Evolutionary conservation across 129 eudicot genomes (phyloP).

Genomic region (Saposhnikovia divaricata): DNA sequence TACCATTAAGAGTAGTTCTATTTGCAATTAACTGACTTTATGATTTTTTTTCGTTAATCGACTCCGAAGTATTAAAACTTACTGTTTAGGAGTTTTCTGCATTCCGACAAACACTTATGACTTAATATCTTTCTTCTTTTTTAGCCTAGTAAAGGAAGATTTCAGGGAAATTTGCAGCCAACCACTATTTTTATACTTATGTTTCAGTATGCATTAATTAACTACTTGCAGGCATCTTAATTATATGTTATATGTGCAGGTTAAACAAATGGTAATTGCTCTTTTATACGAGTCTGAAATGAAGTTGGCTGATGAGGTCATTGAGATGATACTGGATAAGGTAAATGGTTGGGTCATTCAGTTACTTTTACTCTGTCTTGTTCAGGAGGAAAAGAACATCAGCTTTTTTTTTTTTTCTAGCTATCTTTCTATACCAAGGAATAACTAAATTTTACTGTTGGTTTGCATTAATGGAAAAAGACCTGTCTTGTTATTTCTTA

Average conservation of each 20-base stretch:
- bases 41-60: background rate
- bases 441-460: background rate
- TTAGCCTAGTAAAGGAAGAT: background rate
- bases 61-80: background rate
- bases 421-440: background rate
- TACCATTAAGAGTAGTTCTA: background rate
- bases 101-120: background rate
- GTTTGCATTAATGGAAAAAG: background rate
- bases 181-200: background rate
- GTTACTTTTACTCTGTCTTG: background rate
- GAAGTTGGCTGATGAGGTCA: conserved; percentile 53
- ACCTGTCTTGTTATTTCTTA: too few species aligned
- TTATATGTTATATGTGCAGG: background rate
- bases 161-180: background rate
- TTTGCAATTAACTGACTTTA: background rate
- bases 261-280: conserved; percentile 6
- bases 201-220: background rate
- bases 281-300: conserved; percentile 38
- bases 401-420: too few species aligned
- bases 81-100: background rate
- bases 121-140: background rate
- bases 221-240: background rate
- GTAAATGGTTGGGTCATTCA: conserved; percentile 19
- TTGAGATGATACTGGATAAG: conserved; percentile 45
- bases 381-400: background rate